Base-by-base conservation (phyloP, 2,329 filamentous ascomycete species). In the Aphanocladium album region DNA sequence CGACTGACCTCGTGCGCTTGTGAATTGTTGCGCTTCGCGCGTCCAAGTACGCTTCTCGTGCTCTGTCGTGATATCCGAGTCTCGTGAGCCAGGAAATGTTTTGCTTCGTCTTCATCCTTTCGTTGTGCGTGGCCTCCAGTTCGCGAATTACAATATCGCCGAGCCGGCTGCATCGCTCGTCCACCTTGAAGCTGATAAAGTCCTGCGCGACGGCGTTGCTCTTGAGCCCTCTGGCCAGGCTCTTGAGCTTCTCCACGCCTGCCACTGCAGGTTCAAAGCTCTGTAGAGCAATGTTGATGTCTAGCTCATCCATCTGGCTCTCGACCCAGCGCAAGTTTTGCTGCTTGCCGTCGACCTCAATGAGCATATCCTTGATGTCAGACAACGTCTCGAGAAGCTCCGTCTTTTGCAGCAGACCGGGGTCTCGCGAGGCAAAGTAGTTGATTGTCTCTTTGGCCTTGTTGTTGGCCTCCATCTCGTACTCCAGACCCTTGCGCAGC, bases 271-370 rank as follows among this genome's bases (percentile, higher is more conserved):
- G 84, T 68, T 97, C 92, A 65, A 96, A 95, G 46, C 85, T 84
- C 71, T 98, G 93, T 55, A 97, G 81, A 0, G 95, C 93, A 68
- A 99, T 93, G 68, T 96, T 89, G 67, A 98, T 98, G 70, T 99
- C 95, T 6, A 99, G 84, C 70, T 96, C 91, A 70, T 99, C 95
- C 73, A 99, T 90, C 75, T 98, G 91, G 57, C 87, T 86, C 72
- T 99, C 95, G 0, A 99, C 91, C 91, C 91, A 97, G 57, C 93
- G 89, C 51, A 99, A 82, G 71, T 95, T 97, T 71, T 98, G 91
- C 73, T 97, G 93, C 69, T 96, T 96, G 53, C 95, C 95, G 69
- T 98, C 95, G 16, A 96, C 91, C 68, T 99, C 95, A 66, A 99
- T 93, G 60, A 96, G 84, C 77, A 96, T 89, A 72, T 96, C 90